Evolutionary conservation across 371 early-diverging fungal genomes (phyloP), one percentile per base, ranked within the genome.

Genomic region (Haplosporangium sp.): DNA sequence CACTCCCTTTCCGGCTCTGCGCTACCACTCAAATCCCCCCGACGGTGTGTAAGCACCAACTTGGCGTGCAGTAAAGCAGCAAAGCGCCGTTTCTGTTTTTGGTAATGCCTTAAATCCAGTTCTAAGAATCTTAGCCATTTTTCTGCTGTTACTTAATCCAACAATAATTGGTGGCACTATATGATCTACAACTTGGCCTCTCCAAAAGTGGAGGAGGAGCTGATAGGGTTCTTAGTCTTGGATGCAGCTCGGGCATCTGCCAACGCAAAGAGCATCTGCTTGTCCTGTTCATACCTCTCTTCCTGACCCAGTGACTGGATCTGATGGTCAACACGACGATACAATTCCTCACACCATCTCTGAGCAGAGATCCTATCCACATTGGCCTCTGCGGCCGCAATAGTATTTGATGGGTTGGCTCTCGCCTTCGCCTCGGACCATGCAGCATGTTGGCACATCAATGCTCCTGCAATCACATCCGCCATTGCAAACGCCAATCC

Each of bases 401-500:
- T 5, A 2, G 14, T 51, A 46, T 67, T 45, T 1, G 60, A 51
- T 10, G 63, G 48, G 12, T 48, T 67, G 11, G 64, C 72, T 37
- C 63, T 56, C 23, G 75, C 70, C 55, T 79, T 83, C 21, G 54
- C 51, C 5, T 77, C 58, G n/a, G 83, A 85, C 84, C 86, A 87
- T 11, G 82, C 82, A 14, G 89, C 86, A 57, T 89, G 87, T 48
- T 87, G 83, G 37, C 85, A 53, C 46, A 89, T 48, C 55, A 89
- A 69, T 9, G 83, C 81, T 29, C 83, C 87, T 2, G 85, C 85
- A 37, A 86, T 58, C 8, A 83, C 71, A 60, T 83, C 84, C 1
- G 85, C 89, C 55, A 89, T 74, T 8, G 86, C 81, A 55, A 89
- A 81, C 0, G 85, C 82, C 45, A 89, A 71, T 6, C 86, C 83